Percentiles rank a stretch among this genome's conserved stretches.
phyloP scores from a whole-genome alignment of 2,329 filamentous ascomycete species.

The Apiospora kogelbergensis region DNA sequence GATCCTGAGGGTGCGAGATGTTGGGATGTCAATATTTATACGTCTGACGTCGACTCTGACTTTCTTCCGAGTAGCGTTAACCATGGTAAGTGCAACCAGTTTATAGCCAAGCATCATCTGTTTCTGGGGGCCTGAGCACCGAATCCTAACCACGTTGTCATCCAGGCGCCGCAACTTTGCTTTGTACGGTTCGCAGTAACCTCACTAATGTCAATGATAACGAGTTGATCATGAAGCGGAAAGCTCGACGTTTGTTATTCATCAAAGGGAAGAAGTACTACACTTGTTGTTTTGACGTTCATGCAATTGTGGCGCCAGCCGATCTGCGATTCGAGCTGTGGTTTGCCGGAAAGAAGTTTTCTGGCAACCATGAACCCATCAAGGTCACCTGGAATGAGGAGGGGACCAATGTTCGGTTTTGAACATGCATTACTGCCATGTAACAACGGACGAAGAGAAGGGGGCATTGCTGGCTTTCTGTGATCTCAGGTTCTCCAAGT shows the following conservation, averaged over 20 bases:
- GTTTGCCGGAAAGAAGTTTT: conserved; percentile 40
- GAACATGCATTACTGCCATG: background rate
- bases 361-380: conserved; percentile 38
- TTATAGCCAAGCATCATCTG: too few relatives aligned
- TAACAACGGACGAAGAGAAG: too few relatives aligned
- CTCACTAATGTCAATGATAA: conserved; percentile 38
- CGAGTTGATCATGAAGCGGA: conserved; percentile 38
- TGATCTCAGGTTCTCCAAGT: too few relatives aligned
- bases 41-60: conserved; percentile 37
- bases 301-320: conserved; percentile 54
- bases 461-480: too few relatives aligned
- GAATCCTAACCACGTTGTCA: background rate
- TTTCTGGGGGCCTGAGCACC: too few relatives aligned
- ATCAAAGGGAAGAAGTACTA: conserved; percentile 36
- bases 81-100: conserved; percentile 37
- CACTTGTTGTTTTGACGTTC: conserved; percentile 46
- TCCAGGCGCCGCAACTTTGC: conserved; percentile 30
- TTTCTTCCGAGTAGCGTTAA: conserved; percentile 38
- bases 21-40: conserved; percentile 40
- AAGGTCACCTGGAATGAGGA: conserved; percentile 35
- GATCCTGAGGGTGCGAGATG: conserved; percentile 30
- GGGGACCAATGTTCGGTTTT: conserved; percentile 18
- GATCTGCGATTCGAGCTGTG: conserved; percentile 50
- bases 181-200: conserved; percentile 42
- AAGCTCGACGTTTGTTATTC: conserved; percentile 32